These are phyloP conservation scores for Yueomyces sp. DNA, from an alignment of 805 yeast genomes.

Conservation along the genomic window DNA sequence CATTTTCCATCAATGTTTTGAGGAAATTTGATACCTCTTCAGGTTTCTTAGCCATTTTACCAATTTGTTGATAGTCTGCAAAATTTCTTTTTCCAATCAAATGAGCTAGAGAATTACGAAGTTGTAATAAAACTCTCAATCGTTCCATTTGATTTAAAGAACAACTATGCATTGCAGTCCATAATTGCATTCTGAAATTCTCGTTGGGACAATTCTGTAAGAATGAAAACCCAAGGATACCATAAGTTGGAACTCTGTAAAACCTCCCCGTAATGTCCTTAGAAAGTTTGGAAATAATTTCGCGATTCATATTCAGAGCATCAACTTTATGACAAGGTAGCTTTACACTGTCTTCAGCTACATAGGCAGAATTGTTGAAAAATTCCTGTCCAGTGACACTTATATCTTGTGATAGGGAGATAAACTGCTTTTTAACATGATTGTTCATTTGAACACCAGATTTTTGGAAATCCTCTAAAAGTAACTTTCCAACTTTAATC, in stretches of 20 bases:
- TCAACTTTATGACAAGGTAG: slow-evolving; percentile 11
- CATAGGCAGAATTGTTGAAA: slow-evolving; percentile 19
- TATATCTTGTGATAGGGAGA: slow-evolving; percentile 65
- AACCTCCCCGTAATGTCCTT: slow-evolving; percentile 28
- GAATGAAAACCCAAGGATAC: slow-evolving; percentile 51
- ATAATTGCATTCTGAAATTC: slow-evolving; percentile 47
- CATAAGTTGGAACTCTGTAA: slow-evolving; percentile 44
- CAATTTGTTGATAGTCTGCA: slow-evolving; percentile 70
- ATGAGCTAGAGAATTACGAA: slow-evolving; percentile 58
- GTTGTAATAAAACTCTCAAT: slow-evolving; percentile 45
- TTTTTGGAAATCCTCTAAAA: slow-evolving; percentile 74
- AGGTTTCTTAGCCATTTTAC: slow-evolving; percentile 81
- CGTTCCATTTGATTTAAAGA: slow-evolving; percentile 45
- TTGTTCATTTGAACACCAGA: slow-evolving; percentile 79
- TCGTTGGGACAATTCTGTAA: slow-evolving; percentile 45
- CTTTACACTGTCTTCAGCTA: slow-evolving; percentile 12
- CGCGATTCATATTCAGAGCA: slow-evolving; percentile 7
- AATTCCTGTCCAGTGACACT: slow-evolving; percentile 74
- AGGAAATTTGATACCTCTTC: slow-evolving; percentile 63
- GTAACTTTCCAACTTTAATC: slow-evolving; percentile 62
- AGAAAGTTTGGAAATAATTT: slow-evolving; percentile 16
- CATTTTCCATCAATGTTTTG: slow-evolving; percentile 38
- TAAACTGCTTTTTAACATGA: slow-evolving; percentile 51
- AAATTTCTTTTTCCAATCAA: slow-evolving; percentile 59
- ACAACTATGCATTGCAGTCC: slow-evolving; percentile 64